These are phyloP conservation scores for Candida parachauliodes DNA, from an alignment of 805 yeast species.

Conservation along the genomic window DNA sequence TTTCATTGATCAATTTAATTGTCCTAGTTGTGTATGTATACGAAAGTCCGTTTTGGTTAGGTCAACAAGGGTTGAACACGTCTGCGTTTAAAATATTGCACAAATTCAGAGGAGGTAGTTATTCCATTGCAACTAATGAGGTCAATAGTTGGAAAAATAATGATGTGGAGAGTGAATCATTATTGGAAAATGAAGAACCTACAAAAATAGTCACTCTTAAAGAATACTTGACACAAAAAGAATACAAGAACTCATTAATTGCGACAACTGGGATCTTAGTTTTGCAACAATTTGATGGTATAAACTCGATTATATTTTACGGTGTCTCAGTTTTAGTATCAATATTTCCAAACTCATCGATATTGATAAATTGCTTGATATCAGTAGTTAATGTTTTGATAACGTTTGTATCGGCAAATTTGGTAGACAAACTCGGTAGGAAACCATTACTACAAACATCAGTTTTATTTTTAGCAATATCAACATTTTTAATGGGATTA, in stretches of 20 bases:
- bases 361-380: constrained; percentile 68
- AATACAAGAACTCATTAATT: constrained; percentile 53
- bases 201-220: constrained; percentile 20
- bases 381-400: constrained; percentile 71
- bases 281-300: constrained; percentile 90
- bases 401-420: constrained; percentile 68
- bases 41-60: constrained; percentile 87
- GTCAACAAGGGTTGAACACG: constrained; percentile 40
- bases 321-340: constrained; percentile 82
- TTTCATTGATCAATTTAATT: constrained; percentile 50
- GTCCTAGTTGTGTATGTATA: constrained; percentile 39
- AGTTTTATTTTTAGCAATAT: constrained; percentile 61
- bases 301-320: constrained; percentile 87
- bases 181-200: constrained; percentile 9
- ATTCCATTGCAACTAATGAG: constrained; percentile 29
- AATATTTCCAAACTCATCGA: constrained; percentile 68
- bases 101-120: constrained; percentile 38
- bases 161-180: constrained; percentile 9
- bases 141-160: constrained; percentile 31
- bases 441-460: constrained; percentile 58
- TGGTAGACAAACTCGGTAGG: constrained; percentile 77
- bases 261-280: constrained; percentile 71
- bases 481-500: constrained; percentile 59
- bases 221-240: constrained; percentile 48
- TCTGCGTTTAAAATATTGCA: constrained; percentile 39